These are phyloP conservation scores for Phytophthora cryptogea DNA, from an alignment of 352 stramenopile genomes.

Conservation along the genomic window DNA sequence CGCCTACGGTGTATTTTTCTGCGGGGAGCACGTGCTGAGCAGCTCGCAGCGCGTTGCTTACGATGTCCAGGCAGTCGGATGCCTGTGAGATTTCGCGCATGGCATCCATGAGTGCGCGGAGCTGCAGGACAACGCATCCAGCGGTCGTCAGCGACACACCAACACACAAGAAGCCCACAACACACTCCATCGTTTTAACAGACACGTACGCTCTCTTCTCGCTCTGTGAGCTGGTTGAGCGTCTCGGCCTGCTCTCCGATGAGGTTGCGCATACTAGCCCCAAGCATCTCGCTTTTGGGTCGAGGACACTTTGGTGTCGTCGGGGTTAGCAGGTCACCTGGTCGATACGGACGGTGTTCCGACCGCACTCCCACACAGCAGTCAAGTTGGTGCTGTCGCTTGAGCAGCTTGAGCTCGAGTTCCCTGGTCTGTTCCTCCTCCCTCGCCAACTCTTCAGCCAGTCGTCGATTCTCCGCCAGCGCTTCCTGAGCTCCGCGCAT, in stretches of 20 bases:
- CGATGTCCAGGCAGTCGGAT: constrained; percentile 54
- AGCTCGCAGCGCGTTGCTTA: constrained; percentile 56
- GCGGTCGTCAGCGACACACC: background rate
- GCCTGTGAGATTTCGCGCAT: constrained; percentile 67
- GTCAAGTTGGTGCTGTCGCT: constrained; percentile 60
- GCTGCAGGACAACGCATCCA: constrained; percentile 27
- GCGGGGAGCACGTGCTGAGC: constrained; percentile 52
- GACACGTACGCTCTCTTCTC: constrained; percentile 56
- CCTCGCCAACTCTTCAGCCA: constrained; percentile 37
- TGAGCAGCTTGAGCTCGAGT: constrained; percentile 50
- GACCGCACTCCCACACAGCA: constrained; percentile 41
- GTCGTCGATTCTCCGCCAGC: constrained; percentile 39
- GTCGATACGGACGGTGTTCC: constrained; percentile 23
- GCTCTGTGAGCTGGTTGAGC: constrained; percentile 48
- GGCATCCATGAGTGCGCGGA: constrained; percentile 64
- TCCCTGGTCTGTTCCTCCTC: constrained; percentile 43
- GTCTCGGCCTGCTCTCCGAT: constrained; percentile 57
- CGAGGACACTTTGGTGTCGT: constrained; percentile 37
- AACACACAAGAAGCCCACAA: background rate
- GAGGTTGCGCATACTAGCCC: constrained; percentile 55
- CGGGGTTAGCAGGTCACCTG: constrained; percentile 9
- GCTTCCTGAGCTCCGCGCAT: constrained; percentile 36
- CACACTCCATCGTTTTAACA: background rate
- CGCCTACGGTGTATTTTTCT: constrained; percentile 63
- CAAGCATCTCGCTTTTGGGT: constrained; percentile 52